A percentile compares a stretch with the other conserved stretches of the same genome.
phyloP scores from a whole-genome alignment of 1,284 basidiomycete species.

The Serendipita sp. region DNA sequence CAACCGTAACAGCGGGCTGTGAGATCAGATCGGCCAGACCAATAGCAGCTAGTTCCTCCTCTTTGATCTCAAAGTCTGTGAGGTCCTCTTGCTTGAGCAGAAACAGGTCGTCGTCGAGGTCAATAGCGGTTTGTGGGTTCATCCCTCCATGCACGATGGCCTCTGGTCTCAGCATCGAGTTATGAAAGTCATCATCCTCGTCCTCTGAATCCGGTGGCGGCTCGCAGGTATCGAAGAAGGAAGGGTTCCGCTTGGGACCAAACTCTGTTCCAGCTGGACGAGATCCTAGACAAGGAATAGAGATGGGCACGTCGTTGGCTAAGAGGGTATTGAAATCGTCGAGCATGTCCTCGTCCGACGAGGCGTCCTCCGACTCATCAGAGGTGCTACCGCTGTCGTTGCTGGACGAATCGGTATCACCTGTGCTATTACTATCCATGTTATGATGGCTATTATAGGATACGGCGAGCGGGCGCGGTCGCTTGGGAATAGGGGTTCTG shows the following conservation, averaged over 20 bases:
- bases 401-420: neutral
- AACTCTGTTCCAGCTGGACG: neutral
- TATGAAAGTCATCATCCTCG: conserved; percentile 29
- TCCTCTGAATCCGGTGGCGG: conserved; percentile 52
- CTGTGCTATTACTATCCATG: neutral
- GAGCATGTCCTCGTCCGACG: neutral
- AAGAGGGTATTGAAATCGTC: neutral
- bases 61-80: conserved; percentile 10
- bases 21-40: neutral
- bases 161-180: conserved; percentile 12
- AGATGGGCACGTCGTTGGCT: conserved; percentile 8
- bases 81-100: neutral
- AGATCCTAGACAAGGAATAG: conserved; percentile 23
- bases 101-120: neutral
- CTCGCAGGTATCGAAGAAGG: conserved; percentile 9
- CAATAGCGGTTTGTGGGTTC: conserved; percentile 29
- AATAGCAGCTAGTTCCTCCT: conserved; percentile 10
- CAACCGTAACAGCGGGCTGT: neutral
- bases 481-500: neutral
- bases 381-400: neutral
- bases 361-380: neutral
- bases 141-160: conserved; percentile 18
- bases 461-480: neutral
- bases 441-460: neutral
- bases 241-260: conserved; percentile 21